Evolutionary conservation across 352 stramenopile genomes (phyloP).

Genomic region (Achlya hypogyna): DNA sequence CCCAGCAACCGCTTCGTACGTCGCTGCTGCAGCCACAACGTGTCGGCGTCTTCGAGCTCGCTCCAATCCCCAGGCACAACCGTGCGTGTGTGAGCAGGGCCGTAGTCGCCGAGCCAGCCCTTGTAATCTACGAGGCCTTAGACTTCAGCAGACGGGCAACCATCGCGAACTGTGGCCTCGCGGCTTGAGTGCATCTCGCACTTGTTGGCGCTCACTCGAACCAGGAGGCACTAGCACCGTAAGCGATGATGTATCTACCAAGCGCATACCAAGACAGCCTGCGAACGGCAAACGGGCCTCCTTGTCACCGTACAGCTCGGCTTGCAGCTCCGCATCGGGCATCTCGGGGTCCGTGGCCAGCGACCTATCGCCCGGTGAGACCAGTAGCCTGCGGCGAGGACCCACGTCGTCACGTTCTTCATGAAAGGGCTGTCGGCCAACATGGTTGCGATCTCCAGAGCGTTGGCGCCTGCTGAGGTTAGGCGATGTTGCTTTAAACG

Average conservation of each 20-base stretch:
- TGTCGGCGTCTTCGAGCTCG: conserved; percentile 22
- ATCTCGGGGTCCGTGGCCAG: not conserved
- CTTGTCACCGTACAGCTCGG: conserved; percentile 47
- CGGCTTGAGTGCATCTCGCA: conserved; percentile 27
- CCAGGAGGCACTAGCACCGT: conserved; percentile 33
- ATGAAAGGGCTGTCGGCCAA: conserved; percentile 70
- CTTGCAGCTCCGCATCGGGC: conserved; percentile 28
- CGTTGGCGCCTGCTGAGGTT: conserved; percentile 37
- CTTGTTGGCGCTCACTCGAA: conserved; percentile 33
- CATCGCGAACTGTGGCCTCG: not conserved
- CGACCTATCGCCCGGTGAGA: too few relatives aligned
- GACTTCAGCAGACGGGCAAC: not conserved
- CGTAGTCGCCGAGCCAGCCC: conserved; percentile 68
- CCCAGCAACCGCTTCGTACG: conserved; percentile 7
- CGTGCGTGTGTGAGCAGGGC: conserved; percentile 59
- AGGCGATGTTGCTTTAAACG: not conserved
- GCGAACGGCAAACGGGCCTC: not conserved
- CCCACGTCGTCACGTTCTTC: conserved; percentile 28
- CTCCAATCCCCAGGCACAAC: conserved; percentile 43
- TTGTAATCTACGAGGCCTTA: conserved; percentile 37
- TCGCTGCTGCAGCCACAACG: not conserved
- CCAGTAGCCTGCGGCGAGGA: not conserved
- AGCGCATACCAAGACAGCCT: not conserved
- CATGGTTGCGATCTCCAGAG: conserved; percentile 72
- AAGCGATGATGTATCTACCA: not conserved